Conservation (phyloP, 2,329 filamentous ascomycete species). For the Aureobasidium mangrovei region DNA sequence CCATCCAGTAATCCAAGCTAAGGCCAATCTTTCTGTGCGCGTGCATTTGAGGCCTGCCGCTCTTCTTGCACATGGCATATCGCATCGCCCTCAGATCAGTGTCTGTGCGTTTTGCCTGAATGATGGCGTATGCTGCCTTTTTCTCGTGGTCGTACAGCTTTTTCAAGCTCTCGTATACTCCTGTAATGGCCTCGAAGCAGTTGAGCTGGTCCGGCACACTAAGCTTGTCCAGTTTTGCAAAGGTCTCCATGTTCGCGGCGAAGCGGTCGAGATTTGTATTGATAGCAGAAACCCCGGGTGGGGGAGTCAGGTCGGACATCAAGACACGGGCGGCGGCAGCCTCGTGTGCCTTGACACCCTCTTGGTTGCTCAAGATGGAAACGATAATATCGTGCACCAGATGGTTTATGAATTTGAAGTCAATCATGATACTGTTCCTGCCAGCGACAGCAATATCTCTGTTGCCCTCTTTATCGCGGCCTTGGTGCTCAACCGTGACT, state of each 20-base stretch:
- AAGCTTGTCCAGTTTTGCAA: slow-evolving; percentile 62
- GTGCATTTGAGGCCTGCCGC: slow-evolving; percentile 65
- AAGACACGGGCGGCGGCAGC: slow-evolving; percentile 58
- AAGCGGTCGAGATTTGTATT: slow-evolving; percentile 65
- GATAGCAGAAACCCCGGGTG: slow-evolving; percentile 52
- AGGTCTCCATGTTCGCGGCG: slow-evolving; percentile 58
- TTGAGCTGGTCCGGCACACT: slow-evolving; percentile 61
- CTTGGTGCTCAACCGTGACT: slow-evolving; percentile 20
- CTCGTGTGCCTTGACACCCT: slow-evolving; percentile 51
- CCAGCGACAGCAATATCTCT: slow-evolving; percentile 30
- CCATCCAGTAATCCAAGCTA: slow-evolving; percentile 68
- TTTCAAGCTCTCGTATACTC: slow-evolving; percentile 61
- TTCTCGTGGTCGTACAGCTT: slow-evolving; percentile 65
- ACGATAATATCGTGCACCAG: slow-evolving; percentile 48
- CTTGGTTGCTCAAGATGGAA: slow-evolving; percentile 51
- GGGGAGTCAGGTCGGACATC: slow-evolving; percentile 53
- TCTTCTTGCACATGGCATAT: slow-evolving; percentile 59
- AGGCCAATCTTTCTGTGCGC: slow-evolving; percentile 57
- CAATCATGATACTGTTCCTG: slow-evolving; percentile 26
- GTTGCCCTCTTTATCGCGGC: slow-evolving; percentile 23
- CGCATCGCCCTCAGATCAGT: slow-evolving; percentile 44
- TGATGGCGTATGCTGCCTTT: slow-evolving; percentile 37
- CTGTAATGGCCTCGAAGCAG: slow-evolving; percentile 67
- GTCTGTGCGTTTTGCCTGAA: slow-evolving; percentile 39
- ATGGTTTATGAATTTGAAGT: slow-evolving; percentile 24